Base-by-base conservation (phyloP, 208 protist genomes). In the Angomonas deanei region DNA sequence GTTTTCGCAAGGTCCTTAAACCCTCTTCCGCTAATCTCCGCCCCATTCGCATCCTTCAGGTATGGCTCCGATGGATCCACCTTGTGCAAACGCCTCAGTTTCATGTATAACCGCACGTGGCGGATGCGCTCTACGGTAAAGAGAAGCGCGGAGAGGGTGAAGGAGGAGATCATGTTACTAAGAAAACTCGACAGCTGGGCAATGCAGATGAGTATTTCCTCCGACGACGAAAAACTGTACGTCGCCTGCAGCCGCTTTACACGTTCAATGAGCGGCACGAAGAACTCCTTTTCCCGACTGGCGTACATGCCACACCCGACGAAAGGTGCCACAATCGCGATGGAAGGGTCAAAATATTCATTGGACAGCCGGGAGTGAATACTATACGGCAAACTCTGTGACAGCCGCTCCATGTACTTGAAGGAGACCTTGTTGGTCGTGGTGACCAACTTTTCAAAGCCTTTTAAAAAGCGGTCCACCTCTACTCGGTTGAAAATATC, bases 131-230 rank as follows among this genome's bases (percentile, higher is more conserved):
- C 24, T 24, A 52, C 61, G 58, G 47, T 61, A 38, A 61, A 56
- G 6, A 84, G 46, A 46, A 84, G 55, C 0, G 65, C 48, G 15
- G 63, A 54, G 54, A 88, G 38, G 19, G 69, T 62, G 50, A 84
- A 88, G 50, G 63, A 55, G 0, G 81, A 81, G 27, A 84, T 53
- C 33, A 88, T 82, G 64, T 78, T 71, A 28, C 73, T 81, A 19
- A 67, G 73, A 39, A 82, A 75, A 53, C 47, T 75, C 15, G 81
- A 88, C 4, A 88, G 64, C 47, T 70, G 66, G n/a, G 46, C 66
- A 21, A 88, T 80, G 28, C 61, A 65, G 5, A 82, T 49, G 47
- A 88, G 58, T 11, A 88, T 62, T 26, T 63, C 33, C 63, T 88
- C 67, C 3, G 77, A 57, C 30, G 54, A 70, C 38, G 5, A 13